phyloP scores from a whole-genome alignment of 352 stramenopile species.

The Phytophthora palmivora region DNA sequence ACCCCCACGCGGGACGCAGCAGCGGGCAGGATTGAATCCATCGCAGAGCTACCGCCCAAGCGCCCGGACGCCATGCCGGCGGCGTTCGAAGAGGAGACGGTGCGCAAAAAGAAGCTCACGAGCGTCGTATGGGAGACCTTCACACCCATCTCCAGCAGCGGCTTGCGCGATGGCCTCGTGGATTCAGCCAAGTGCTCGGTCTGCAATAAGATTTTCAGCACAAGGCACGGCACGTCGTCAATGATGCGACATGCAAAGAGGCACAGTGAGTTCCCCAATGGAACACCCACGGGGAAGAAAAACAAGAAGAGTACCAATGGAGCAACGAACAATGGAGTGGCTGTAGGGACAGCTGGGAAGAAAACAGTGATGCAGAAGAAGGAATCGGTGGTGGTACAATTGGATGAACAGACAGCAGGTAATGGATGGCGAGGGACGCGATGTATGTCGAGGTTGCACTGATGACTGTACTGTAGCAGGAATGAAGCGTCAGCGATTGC shows the following conservation, averaged over 20 bases:
- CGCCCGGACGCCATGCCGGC: constrained; percentile 51
- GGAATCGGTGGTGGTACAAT: constrained; percentile 40
- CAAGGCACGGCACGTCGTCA: constrained; percentile 79
- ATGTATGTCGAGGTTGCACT: constrained; percentile 11
- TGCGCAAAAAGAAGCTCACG: constrained; percentile 85
- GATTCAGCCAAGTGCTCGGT: constrained; percentile 80
- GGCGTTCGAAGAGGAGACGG: constrained; percentile 62
- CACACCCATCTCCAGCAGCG: constrained; percentile 71
- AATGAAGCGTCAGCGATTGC: constrained; percentile 70
- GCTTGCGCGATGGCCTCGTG: constrained; percentile 68
- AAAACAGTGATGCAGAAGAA: constrained; percentile 59
- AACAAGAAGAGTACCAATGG: constrained; percentile 54
- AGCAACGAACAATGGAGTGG: constrained; percentile 22
- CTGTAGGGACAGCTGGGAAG: constrained; percentile 37
- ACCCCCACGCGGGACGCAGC: constrained; percentile 21
- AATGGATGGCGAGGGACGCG: constrained; percentile 15
- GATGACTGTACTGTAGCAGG: constrained; percentile 34
- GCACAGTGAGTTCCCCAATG: constrained; percentile 75
- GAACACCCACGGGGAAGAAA: constrained; percentile 53
- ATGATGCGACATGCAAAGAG: constrained; percentile 88
- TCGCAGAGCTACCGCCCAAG: constrained; percentile 56
- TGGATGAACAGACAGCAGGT: constrained; percentile 77
- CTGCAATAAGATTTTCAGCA: constrained; percentile 83
- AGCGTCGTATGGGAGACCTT: constrained; percentile 87
- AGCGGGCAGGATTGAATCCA: constrained; percentile 47